phyloP scores from a whole-genome alignment of 1,139 yeast genomes.

The Candida sp. region DNA sequence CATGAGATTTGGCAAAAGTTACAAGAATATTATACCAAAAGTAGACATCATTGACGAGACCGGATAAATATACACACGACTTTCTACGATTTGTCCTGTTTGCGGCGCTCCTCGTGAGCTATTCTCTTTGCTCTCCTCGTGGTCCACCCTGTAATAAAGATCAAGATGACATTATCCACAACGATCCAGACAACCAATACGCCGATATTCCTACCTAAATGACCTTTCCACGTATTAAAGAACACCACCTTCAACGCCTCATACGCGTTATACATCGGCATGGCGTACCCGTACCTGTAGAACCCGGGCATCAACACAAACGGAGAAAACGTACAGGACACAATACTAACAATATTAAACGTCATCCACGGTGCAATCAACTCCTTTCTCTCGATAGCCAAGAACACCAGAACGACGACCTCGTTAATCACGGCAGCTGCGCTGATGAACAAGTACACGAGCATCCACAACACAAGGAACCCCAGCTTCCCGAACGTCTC shows the following conservation, averaged over 20 bases:
- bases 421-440: conserved; percentile 72
- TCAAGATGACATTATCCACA: conserved; percentile 34
- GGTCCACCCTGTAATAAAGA: conserved; percentile 15
- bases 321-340: conserved; percentile 66
- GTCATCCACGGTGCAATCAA: conserved; percentile 67
- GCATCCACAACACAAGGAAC: conserved; percentile 53
- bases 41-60: conserved; percentile 35
- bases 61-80: conserved; percentile 8
- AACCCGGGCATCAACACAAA: conserved; percentile 55
- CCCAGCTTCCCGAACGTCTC: conserved; percentile 60
- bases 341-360: conserved; percentile 60
- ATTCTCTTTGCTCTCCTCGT: conserved; percentile 9
- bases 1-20: conserved; percentile 36
- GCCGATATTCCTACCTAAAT: conserved; percentile 62
- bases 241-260: conserved; percentile 61
- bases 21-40: conserved; percentile 25
- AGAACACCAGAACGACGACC: conserved; percentile 51
- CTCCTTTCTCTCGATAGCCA: conserved; percentile 47
- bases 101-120: no score
- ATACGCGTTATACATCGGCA: conserved; percentile 66
- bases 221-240: conserved; percentile 57
- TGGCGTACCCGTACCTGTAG: conserved; percentile 65
- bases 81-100: no score
- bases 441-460: conserved; percentile 59
- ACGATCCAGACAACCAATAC: conserved; percentile 63